A percentile compares a stretch with the other conserved stretches of the same genome.
Conservation (phyloP, 139 green algal species). For the Picochlorum sp. region DNA sequence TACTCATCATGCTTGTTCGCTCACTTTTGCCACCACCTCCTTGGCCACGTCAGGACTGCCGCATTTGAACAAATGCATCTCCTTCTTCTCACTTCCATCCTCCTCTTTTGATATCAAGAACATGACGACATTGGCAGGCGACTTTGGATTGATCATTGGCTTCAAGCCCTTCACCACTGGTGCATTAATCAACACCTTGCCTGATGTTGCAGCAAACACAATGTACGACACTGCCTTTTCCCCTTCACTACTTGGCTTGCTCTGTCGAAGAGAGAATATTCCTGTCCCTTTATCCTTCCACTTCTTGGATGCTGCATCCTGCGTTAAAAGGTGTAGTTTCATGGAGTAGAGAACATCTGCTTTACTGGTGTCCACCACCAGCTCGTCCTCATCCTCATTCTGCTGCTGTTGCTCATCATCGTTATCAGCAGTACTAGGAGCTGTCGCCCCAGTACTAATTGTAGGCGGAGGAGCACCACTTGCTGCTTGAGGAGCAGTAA, state of each 20-base stretch:
- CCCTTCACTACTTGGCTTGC: slow-evolving; percentile 7
- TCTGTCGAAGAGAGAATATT: slow-evolving; percentile 26
- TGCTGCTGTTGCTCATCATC: background rate
- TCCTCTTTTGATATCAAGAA: slow-evolving; percentile 8
- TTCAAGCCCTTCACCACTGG: slow-evolving; percentile 18
- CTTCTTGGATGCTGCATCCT: slow-evolving; percentile 20
- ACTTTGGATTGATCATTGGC: slow-evolving; percentile 22
- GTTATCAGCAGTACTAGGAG: slow-evolving; percentile 9
- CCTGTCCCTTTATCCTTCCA: slow-evolving; percentile 30
- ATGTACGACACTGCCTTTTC: slow-evolving; percentile 14
- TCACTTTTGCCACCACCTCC: slow-evolving; percentile 7
- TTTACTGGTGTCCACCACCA: slow-evolving; percentile 14
- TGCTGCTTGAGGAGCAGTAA: background rate
- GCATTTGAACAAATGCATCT: slow-evolving; percentile 31
- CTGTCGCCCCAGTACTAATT: background rate
- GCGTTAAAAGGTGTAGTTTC: slow-evolving; percentile 16
- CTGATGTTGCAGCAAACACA: slow-evolving; percentile 30
- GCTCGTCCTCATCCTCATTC: slow-evolving; percentile 10
- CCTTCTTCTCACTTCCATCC: slow-evolving; percentile 1
- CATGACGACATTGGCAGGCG: slow-evolving; percentile 23
- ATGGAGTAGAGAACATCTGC: slow-evolving; percentile 24
- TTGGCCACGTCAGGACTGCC: slow-evolving; percentile 15
- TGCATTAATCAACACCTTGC: slow-evolving; percentile 30
- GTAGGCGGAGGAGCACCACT: background rate
- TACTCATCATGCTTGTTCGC: background rate